phyloP scores from a whole-genome alignment of 2,329 filamentous ascomycete species.

The Fusarium mangiferae region DNA sequence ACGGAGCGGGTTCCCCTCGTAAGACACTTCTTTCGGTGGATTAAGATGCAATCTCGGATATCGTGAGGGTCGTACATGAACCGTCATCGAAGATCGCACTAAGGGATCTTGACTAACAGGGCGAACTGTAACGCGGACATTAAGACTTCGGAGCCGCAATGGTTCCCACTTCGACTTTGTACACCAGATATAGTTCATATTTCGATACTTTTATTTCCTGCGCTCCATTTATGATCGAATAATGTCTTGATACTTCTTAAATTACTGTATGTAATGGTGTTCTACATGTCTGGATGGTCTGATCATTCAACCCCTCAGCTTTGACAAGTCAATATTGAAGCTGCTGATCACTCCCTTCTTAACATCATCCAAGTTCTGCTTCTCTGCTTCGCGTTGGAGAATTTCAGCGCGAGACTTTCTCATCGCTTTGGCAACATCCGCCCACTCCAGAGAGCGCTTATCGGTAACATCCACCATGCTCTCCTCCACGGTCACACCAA shows the following conservation, averaged over 20 bases:
- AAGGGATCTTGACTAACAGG: neutral
- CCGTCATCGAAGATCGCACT: neutral
- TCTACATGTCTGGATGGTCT: neutral
- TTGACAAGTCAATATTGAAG: neutral
- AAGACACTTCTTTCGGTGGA: neutral
- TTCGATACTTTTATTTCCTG: accelerated
- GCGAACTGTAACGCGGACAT: neutral
- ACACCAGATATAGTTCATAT: neutral
- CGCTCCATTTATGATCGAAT: accelerated
- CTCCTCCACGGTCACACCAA: neutral
- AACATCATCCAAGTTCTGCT: neutral
- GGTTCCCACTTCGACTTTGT: neutral
- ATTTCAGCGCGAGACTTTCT: neutral
- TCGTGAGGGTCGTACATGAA: neutral
- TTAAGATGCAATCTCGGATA: neutral
- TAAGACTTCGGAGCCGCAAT: neutral
- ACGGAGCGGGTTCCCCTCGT: neutral
- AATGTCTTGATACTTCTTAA: accelerated
- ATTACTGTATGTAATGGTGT: neutral
- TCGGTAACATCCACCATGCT: neutral
- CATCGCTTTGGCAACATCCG: neutral
- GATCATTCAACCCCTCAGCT: neutral
- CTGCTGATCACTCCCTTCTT: neutral
- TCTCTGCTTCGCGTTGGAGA: neutral
- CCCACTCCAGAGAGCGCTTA: neutral